Percentiles rank a stretch among this genome's conserved stretches.
phyloP scores from a whole-genome alignment of 2,329 filamentous ascomycete species.

The Curvularia lunata region DNA sequence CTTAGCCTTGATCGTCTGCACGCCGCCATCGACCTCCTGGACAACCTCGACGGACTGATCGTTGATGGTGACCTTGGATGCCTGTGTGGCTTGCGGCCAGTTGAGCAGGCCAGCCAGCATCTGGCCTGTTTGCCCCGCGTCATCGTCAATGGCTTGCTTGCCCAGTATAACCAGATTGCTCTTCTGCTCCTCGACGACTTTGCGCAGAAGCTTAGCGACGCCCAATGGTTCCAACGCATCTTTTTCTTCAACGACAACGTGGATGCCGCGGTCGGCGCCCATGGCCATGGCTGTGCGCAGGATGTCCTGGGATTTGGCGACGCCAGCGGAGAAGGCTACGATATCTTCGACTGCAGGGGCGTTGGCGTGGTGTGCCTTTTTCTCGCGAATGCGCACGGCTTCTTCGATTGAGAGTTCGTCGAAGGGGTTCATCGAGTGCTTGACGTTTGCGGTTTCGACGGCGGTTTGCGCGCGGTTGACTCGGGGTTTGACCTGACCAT shows the following conservation, averaged over 20 bases:
- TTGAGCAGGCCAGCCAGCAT: conserved; percentile 93
- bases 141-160: conserved; percentile 98
- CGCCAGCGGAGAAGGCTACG: conserved; percentile 84
- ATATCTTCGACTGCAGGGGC: conserved; percentile 76
- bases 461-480: conserved; percentile 78
- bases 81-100: conserved; percentile 95
- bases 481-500: conserved; percentile 67
- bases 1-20: conserved; percentile 84
- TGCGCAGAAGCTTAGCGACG: conserved; percentile 87
- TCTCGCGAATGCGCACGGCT: conserved; percentile 91
- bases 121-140: conserved; percentile 93
- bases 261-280: conserved; percentile 91
- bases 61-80: conserved; percentile 79
- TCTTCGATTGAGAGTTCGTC: conserved; percentile 98
- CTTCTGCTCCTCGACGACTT: conserved; percentile 81
- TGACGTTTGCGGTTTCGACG: conserved; percentile 90
- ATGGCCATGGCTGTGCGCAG: conserved; percentile 98
- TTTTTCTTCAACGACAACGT: conserved; percentile 64
- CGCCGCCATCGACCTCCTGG: conserved; percentile 92
- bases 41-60: conserved; percentile 76
- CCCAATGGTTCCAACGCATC: conserved; percentile 87
- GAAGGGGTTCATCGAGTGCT: conserved; percentile 99
- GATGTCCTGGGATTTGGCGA: conserved; percentile 83
- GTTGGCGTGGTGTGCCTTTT: conserved; percentile 57
- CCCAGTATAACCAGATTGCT: conserved; percentile 92